Evolutionary conservation across 257 asterid species (phyloP).

Genomic region (Haberlea rhodopensis): DNA sequence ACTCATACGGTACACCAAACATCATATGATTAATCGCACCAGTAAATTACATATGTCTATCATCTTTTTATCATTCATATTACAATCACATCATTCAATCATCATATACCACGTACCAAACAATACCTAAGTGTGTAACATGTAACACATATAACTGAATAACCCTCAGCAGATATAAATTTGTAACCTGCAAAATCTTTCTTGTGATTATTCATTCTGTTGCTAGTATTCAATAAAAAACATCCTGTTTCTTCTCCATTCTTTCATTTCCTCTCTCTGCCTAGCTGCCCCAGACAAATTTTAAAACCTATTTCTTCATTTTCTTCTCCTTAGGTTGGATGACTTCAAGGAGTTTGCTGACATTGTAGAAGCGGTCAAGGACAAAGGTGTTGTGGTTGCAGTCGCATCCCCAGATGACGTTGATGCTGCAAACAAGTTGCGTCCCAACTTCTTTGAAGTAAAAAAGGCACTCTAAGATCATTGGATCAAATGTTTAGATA

Average conservation of each 20-base stretch:
- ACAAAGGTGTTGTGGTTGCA: slow-evolving; percentile 77
- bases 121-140: no score
- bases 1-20: no score
- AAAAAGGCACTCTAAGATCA: slow-evolving; percentile 69
- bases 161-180: not conserved
- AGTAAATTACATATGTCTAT: no score
- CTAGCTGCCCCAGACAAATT: not conserved
- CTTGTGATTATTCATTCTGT: slow-evolving; percentile 2
- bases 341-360: slow-evolving; percentile 94
- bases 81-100: no score
- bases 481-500: slow-evolving; percentile 14
- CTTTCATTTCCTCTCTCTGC: not conserved
- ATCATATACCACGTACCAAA: no score
- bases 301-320: not conserved
- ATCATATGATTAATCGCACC: no score
- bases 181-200: not conserved
- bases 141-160: no score
- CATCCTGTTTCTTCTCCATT: not conserved
- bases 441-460: slow-evolving; percentile 62
- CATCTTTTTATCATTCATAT: no score
- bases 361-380: slow-evolving; percentile 65
- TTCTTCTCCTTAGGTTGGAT: slow-evolving; percentile 42
- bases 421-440: slow-evolving; percentile 71
- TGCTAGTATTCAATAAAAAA: not conserved
- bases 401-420: slow-evolving; percentile 90